Evolutionary conservation across 2,329 filamentous ascomycete genomes (phyloP).

Genomic region (Cladosporium sp.): DNA sequence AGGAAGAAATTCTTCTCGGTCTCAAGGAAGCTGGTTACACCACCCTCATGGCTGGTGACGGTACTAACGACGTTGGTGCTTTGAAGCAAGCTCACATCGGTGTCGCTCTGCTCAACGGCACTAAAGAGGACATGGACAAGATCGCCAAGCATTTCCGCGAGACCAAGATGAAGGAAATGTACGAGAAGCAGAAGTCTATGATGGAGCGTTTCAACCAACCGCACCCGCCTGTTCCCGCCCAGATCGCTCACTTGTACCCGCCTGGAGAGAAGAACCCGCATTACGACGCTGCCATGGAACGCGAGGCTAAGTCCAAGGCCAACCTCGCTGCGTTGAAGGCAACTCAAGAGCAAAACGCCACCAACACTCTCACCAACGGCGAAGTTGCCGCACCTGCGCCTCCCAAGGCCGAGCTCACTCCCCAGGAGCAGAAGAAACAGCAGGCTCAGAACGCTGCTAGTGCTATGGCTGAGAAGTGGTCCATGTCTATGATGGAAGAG

Average conservation of each 20-base stretch:
- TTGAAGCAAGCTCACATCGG: constrained; percentile 97
- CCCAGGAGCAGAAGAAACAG: constrained; percentile 50
- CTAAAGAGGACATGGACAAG: constrained; percentile 80
- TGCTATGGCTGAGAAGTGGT: constrained; percentile 79
- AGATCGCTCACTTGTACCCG: constrained; percentile 92
- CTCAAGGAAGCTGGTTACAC: constrained; percentile 97
- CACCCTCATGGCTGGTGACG: constrained; percentile 96
- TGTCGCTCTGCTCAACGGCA: constrained; percentile 92
- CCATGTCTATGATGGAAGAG: constrained; percentile 79
- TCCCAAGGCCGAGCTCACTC: constrained; percentile 24
- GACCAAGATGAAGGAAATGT: constrained; percentile 97
- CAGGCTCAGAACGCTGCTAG: constrained; percentile 66
- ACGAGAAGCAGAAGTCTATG: constrained; percentile 88
- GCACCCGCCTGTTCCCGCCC: constrained; percentile 79
- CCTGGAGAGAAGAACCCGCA: constrained; percentile 89
- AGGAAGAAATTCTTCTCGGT: constrained; percentile 95
- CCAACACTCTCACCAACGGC: constrained; percentile 23
- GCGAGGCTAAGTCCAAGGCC: constrained; percentile 76
- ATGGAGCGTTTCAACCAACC: constrained; percentile 97
- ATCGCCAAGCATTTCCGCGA: constrained; percentile 92
- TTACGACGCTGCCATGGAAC: constrained; percentile 84
- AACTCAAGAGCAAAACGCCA: constrained; percentile 52
- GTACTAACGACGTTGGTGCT: constrained; percentile 95
- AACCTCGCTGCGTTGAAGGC: constrained; percentile 40
- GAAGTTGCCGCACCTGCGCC: constrained; percentile 23